Evolutionary conservation across 768 basidiomycete species (phyloP), one percentile per base, ranked within the genome.

Genomic region (Mycena floridula): DNA sequence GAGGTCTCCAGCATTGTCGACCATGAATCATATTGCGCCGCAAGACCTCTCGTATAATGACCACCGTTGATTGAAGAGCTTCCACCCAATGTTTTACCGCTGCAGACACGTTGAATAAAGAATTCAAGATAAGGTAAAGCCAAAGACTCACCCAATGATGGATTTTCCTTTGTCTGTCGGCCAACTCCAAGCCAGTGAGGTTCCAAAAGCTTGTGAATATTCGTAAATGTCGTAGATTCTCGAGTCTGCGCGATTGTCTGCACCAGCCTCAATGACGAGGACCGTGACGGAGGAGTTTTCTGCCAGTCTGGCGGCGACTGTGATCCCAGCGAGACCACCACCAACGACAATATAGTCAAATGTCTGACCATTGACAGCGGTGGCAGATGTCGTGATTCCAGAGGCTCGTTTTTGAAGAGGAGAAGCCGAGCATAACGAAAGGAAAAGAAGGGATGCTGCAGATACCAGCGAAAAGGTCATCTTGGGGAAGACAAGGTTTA

Each of bases 201-300:
- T 61, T 4, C 61, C 63, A 48, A 73, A 69, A 15, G 70, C 70
- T 23, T 61, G 54, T 6, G 65, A 59, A 50, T 71, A 77, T 24
- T 59, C 51, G 47, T 74, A 70, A 16, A 76, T 63, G 44, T 77
- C 72, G 44, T 68, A 73, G 1, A 77, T 66, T 11, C 62, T 55
- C 1, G 68, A 59, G 49, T 75, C 67, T 5, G 59, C 58, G 20
- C 73, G 63, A 49, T 74, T 58, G 49, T 76, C 76, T 6, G 57
- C 63, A 1, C 78, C 77, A 3, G 70, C 77, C 55, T 80, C 78
- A 37, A 80, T 63, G 45, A 77, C 56, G 4, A 77, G 63, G 0
- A 80, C 67, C 18, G 37, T 48, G 30, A 43, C 45, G 42, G 25
- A 38, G 38, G 22, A 40, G 39, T 25, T 47, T 20, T 44, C 45